A percentile compares a stretch with the other conserved stretches of the same genome.
phyloP scores from a whole-genome alignment of 805 yeast genomes.

The Cyberlindnera amylophila region DNA sequence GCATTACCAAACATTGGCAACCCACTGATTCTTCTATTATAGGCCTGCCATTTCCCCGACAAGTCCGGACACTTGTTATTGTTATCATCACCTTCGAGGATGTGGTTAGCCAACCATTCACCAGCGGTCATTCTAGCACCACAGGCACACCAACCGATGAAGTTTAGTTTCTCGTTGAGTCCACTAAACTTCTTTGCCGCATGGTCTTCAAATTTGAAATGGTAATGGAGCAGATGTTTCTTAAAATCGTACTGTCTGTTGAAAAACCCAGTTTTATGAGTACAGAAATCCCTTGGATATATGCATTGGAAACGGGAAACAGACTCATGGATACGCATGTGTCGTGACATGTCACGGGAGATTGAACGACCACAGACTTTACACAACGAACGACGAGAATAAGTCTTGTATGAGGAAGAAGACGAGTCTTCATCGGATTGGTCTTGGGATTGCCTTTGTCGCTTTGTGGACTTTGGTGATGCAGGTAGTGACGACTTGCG shows the following conservation, averaged over 20 bases:
- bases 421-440: background rate
- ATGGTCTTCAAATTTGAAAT: constrained; percentile 49
- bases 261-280: constrained; percentile 58
- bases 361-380: constrained; percentile 50
- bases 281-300: constrained; percentile 51
- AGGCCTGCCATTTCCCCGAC: constrained; percentile 8
- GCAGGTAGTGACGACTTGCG: background rate
- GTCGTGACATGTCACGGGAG: constrained; percentile 59
- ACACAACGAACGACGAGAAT: constrained; percentile 33
- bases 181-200: constrained; percentile 37
- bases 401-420: too few relatives aligned
- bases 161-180: constrained; percentile 47
- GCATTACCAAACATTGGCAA: too few relatives aligned
- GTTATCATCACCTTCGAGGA: constrained; percentile 29
- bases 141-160: constrained; percentile 53
- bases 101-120: constrained; percentile 56
- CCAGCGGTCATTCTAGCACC: constrained; percentile 45
- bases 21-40: background rate
- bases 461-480: constrained; percentile 1
- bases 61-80: constrained; percentile 9
- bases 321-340: constrained; percentile 56
- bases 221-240: constrained; percentile 59
- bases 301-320: constrained; percentile 55
- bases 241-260: constrained; percentile 68
- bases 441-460: background rate